phyloP scores from a whole-genome alignment of 2,329 filamentous ascomycete genomes.

The Amesomyces nigricolor region DNA sequence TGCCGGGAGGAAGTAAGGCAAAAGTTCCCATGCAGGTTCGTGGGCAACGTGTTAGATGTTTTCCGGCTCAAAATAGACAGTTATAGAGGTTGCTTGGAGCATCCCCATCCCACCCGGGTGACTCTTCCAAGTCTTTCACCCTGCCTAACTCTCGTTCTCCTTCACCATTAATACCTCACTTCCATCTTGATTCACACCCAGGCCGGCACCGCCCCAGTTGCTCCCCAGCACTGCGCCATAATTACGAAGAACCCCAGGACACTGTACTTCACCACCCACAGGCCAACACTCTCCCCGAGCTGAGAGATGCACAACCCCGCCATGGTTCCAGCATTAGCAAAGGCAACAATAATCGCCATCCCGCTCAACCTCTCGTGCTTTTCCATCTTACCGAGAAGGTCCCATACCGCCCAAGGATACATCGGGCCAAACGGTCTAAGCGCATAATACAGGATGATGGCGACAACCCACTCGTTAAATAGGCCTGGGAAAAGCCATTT shows the following conservation, averaged over 20 bases:
- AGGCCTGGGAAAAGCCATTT: slow-evolving; percentile 52
- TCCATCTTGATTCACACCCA: too few species aligned
- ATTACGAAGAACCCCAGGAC: background rate
- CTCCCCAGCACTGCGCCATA: slow-evolving; percentile 56
- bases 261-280: slow-evolving; percentile 47
- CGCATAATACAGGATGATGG: too few species aligned
- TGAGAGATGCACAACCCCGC: slow-evolving; percentile 62
- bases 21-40: background rate
- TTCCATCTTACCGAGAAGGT: slow-evolving; percentile 35
- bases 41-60: background rate
- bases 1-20: slow-evolving; percentile 20
- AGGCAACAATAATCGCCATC: slow-evolving; percentile 63
- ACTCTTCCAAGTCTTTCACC: background rate
- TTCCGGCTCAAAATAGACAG: background rate
- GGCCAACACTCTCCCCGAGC: slow-evolving; percentile 54
- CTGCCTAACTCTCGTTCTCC: too few species aligned
- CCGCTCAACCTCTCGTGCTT: slow-evolving; percentile 55
- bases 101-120: background rate
- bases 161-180: too few species aligned
- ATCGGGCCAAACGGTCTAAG: slow-evolving; percentile 52
- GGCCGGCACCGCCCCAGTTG: too few species aligned
- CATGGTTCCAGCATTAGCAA: slow-evolving; percentile 63
- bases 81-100: background rate
- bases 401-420: slow-evolving; percentile 65
- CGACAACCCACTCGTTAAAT: too few species aligned